These are phyloP conservation scores for Ceratobasidium sp. DNA, from an alignment of 1,284 basidiomycete genomes.

Conservation along the genomic window DNA sequence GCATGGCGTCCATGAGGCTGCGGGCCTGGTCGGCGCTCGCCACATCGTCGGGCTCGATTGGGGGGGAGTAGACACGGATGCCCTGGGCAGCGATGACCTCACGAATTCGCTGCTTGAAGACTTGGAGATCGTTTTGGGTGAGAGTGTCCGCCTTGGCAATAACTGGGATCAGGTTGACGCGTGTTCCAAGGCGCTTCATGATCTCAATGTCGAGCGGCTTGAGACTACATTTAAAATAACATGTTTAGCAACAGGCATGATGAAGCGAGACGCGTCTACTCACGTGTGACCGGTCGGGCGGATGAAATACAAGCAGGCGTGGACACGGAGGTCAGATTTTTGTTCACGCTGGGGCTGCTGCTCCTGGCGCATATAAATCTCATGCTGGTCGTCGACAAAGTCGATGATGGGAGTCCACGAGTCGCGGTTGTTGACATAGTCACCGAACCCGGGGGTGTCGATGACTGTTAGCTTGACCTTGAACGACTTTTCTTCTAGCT, in stretches of 20 bases:
- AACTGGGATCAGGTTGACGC: conserved; percentile 98
- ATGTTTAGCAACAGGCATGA: conserved; percentile 11
- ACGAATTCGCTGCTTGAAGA: conserved; percentile 94
- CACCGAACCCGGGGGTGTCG: conserved; percentile 98
- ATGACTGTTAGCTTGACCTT: conserved; percentile 99
- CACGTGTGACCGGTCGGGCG: conserved; percentile 95
- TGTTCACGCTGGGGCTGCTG: conserved; percentile 94
- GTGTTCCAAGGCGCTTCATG: conserved; percentile 96
- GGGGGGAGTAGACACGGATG: conserved; percentile 94
- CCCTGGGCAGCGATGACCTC: conserved; percentile 90
- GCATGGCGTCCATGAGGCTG: conserved; percentile 87
- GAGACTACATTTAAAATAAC: conserved; percentile 59
- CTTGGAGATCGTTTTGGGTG: conserved; percentile 88
- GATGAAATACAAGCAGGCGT: conserved; percentile 98
- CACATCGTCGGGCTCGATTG: conserved; percentile 91
- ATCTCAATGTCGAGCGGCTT: conserved; percentile 99
- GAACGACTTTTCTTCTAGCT: conserved; percentile 99
- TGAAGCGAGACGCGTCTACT: conserved; percentile 49
- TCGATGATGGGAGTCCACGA: conserved; percentile 98
- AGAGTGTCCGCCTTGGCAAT: conserved; percentile 97
- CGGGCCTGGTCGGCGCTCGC: conserved; percentile 88
- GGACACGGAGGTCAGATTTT: conserved; percentile 95
- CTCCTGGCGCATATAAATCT: conserved; percentile 99
- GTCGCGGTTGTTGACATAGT: conserved; percentile 99
- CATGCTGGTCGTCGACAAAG: conserved; percentile 99